phyloP scores from a whole-genome alignment of 257 asterid genomes.

The Ballota nigra region DNA sequence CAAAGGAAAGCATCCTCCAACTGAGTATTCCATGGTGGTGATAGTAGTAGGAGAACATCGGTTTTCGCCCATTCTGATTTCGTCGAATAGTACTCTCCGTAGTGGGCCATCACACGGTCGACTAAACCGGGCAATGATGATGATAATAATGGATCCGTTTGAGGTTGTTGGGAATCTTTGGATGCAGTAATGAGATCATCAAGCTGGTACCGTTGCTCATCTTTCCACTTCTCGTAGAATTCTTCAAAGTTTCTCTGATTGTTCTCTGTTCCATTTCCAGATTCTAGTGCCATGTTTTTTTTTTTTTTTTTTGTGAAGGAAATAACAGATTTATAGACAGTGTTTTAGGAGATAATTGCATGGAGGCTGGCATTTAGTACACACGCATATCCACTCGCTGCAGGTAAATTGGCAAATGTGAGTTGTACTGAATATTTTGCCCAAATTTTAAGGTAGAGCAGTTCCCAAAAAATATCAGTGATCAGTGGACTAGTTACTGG shows the following conservation, averaged over 20 bases:
- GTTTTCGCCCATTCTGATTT: conserved; percentile 32
- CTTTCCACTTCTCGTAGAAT: conserved; percentile 18
- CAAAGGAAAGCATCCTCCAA: conserved; percentile 49
- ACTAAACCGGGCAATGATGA: conserved; percentile 19
- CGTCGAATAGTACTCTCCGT: conserved; percentile 33
- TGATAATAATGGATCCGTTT: not conserved
- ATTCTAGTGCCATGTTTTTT: not conserved
- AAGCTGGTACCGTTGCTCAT: conserved; percentile 6
- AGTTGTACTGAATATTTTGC: no score
- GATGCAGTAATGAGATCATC: conserved; percentile 15
- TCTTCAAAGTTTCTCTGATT: conserved; percentile 6
- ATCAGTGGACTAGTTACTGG: no score
- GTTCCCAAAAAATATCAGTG: no score
- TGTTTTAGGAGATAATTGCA: no score
- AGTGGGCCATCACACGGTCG: conserved; percentile 22
- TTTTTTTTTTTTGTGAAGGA: not conserved
- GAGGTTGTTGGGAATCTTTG: no score
- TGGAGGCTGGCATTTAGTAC: no score
- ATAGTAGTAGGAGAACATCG: conserved; percentile 26
- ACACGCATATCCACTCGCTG: no score
- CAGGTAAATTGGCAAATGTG: no score
- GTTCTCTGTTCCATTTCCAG: no score
- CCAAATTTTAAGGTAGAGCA: no score
- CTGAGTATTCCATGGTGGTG: conserved; percentile 40
- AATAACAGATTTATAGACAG: no score